Evolutionary conservation across 768 basidiomycete genomes (phyloP).

Genomic region (Hortiboletus flavorubellus): DNA sequence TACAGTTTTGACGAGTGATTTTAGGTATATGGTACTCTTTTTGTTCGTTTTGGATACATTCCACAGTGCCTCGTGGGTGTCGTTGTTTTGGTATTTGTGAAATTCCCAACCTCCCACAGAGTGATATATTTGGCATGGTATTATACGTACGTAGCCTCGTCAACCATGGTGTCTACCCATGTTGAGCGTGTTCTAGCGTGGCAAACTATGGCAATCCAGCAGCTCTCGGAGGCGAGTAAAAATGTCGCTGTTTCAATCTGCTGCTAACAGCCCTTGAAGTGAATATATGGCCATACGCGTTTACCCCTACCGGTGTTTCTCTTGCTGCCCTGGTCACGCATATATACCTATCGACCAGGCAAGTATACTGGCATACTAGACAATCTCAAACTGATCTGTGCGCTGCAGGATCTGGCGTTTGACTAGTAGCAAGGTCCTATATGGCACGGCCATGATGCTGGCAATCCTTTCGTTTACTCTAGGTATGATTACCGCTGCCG

Average conservation of each 20-base stretch:
- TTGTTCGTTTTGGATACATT: slow-evolving; percentile 20
- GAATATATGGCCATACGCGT: slow-evolving; percentile 48
- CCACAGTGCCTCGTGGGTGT: slow-evolving; percentile 18
- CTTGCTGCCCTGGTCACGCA: slow-evolving; percentile 50
- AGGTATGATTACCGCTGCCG: slow-evolving; percentile 42
- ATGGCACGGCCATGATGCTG: slow-evolving; percentile 32
- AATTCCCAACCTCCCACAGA: not conserved
- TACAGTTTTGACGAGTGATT: not conserved
- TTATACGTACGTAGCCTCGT: slow-evolving; percentile 9
- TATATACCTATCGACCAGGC: slow-evolving; percentile 46
- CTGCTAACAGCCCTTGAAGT: slow-evolving; percentile 23
- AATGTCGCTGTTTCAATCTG: not conserved
- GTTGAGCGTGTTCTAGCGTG: not conserved
- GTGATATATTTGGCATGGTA: slow-evolving; percentile 20
- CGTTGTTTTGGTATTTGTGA: no score
- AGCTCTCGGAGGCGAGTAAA: slow-evolving; percentile 7
- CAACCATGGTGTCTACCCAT: no score
- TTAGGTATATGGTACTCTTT: slow-evolving; percentile 18
- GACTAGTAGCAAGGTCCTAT: slow-evolving; percentile 22
- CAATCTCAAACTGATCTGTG: not conserved
- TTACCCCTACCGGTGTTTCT: slow-evolving; percentile 46
- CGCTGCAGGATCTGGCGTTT: slow-evolving; percentile 16
- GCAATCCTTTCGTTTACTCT: slow-evolving; percentile 41
- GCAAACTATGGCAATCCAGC: slow-evolving; percentile 13
- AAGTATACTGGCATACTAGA: slow-evolving; percentile 15